phyloP scores from a whole-genome alignment of 495 filamentous ascomycete genomes.

The Cercophora sp. region DNA sequence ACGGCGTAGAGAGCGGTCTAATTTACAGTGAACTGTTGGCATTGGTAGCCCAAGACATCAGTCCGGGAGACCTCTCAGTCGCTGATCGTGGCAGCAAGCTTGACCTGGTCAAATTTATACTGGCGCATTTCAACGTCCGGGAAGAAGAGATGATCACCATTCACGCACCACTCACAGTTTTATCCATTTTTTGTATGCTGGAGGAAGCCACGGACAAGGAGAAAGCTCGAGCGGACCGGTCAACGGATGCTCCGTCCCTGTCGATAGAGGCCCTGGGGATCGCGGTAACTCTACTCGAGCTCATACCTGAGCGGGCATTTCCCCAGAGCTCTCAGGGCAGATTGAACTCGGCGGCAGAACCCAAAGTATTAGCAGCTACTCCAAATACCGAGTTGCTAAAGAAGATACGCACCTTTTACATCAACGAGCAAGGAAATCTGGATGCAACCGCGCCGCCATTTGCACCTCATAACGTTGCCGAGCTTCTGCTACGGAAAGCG shows the following conservation, averaged over 20 bases:
- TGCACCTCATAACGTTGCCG: constrained; percentile 49
- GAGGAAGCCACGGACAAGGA: constrained; percentile 36
- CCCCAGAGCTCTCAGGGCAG: constrained; percentile 30
- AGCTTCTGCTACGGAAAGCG: constrained; percentile 60
- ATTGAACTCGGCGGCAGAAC: constrained; percentile 18
- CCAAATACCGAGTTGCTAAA: constrained; percentile 53
- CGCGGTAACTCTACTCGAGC: constrained; percentile 52
- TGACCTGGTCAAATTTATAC: constrained; percentile 72
- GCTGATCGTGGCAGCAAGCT: constrained; percentile 55
- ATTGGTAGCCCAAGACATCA: constrained; percentile 55
- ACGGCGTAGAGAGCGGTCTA: constrained; percentile 88
- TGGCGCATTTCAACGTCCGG: constrained; percentile 84
- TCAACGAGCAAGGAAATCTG: constrained; percentile 51
- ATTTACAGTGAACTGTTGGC: constrained; percentile 81
- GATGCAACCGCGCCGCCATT: constrained; percentile 54
- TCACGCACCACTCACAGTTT: constrained; percentile 72
- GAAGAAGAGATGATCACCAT: constrained; percentile 93
- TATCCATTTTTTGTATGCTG: constrained; percentile 64
- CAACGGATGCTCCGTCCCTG: constrained; percentile 12
- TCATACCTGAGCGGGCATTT: constrained; percentile 71
- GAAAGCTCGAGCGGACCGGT: constrained; percentile 5
- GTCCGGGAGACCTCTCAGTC: constrained; percentile 34
- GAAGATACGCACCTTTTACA: constrained; percentile 63
- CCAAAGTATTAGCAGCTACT: constrained; percentile 27
- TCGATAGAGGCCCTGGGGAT: constrained; percentile 47